phyloP scores from a whole-genome alignment of 768 basidiomycete genomes.

The Phallus indusiatus region DNA sequence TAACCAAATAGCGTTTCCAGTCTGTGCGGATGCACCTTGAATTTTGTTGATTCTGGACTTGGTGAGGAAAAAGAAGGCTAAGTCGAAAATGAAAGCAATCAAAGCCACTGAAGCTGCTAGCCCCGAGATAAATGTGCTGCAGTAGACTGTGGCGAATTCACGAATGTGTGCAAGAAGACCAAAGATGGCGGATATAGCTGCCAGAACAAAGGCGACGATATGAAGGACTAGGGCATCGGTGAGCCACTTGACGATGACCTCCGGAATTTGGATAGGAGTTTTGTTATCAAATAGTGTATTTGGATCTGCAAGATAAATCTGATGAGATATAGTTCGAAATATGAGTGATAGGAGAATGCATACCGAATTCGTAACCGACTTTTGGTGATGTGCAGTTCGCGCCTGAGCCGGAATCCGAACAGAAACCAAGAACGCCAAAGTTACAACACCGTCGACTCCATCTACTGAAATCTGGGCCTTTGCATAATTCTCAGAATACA shows the following conservation, averaged over 20 bases:
- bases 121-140: constrained; percentile 71
- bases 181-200: constrained; percentile 64
- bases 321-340: background rate
- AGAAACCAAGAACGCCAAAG: constrained; percentile 92
- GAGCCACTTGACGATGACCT: constrained; percentile 85
- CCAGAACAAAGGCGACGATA: constrained; percentile 71
- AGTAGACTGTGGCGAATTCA: constrained; percentile 78
- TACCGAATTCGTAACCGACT: constrained; percentile 84
- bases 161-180: constrained; percentile 84
- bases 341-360: constrained; percentile 21
- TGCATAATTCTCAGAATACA: background rate
- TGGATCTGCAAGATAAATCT: constrained; percentile 46
- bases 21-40: constrained; percentile 63
- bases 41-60: constrained; percentile 71
- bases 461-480: constrained; percentile 47
- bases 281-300: constrained; percentile 69
- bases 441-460: constrained; percentile 50
- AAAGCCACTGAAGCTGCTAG: constrained; percentile 73
- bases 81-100: constrained; percentile 86
- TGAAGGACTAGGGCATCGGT: constrained; percentile 92
- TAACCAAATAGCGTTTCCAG: constrained; percentile 89
- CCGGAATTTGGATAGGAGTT: constrained; percentile 60
- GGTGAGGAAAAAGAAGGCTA: constrained; percentile 84
- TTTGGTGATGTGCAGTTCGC: constrained; percentile 70
- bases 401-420: constrained; percentile 39